Evolutionary conservation across 2,329 filamentous ascomycete species (phyloP).

Genomic region (Colletotrichum chrysophilum): DNA sequence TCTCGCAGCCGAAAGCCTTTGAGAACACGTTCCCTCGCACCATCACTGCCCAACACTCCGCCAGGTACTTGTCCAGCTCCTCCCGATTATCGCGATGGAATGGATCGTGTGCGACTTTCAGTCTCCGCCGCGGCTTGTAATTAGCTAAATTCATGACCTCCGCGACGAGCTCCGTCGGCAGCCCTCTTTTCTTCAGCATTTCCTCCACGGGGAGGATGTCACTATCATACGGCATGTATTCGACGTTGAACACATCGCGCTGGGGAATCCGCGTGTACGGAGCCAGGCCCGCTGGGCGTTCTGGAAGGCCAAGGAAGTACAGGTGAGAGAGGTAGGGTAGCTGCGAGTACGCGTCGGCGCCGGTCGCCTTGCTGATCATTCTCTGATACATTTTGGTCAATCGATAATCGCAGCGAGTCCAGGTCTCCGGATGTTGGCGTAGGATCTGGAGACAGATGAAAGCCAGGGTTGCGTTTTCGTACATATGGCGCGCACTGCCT

Average conservation of each 20-base stretch:
- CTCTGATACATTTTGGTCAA: constrained; percentile 22
- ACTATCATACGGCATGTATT: background rate
- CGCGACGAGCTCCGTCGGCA: constrained; percentile 23
- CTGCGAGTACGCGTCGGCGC: background rate
- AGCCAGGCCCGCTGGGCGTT: constrained; percentile 10
- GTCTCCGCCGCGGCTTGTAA: constrained; percentile 8
- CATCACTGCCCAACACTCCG: constrained; percentile 30
- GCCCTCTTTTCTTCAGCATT: background rate
- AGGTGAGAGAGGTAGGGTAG: constrained; percentile 19
- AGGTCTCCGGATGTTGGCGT: constrained; percentile 15
- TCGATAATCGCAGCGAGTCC: constrained; percentile 20
- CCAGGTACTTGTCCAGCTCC: constrained; percentile 29
- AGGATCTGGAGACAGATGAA: constrained; percentile 26
- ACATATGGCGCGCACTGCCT: background rate
- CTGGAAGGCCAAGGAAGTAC: constrained; percentile 24
- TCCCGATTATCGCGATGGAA: constrained; percentile 23
- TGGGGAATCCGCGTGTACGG: background rate
- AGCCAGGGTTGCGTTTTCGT: background rate
- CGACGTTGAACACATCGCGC: background rate
- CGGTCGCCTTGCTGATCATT: constrained; percentile 6
- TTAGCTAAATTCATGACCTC: constrained; percentile 18
- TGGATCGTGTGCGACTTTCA: constrained; percentile 22
- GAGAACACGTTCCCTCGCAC: constrained; percentile 26
- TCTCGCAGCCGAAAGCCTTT: background rate
- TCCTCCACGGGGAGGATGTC: background rate